These are phyloP conservation scores for Hygrocybe coccinea DNA, from an alignment of 768 basidiomycete species.

Conservation along the genomic window DNA sequence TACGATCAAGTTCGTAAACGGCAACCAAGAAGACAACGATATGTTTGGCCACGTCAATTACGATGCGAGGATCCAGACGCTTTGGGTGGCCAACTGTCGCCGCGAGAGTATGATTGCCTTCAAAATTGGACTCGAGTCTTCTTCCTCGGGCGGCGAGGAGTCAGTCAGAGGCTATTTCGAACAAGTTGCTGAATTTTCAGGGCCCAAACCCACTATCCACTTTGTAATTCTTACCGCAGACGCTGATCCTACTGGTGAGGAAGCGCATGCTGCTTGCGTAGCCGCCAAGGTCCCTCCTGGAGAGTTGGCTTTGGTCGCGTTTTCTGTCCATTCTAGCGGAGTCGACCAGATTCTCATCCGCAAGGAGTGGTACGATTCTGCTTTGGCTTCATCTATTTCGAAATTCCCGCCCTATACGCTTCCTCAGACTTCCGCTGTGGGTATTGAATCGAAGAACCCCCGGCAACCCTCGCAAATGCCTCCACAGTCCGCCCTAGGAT, in stretches of 20 bases:
- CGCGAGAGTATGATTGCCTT: constrained; percentile 81
- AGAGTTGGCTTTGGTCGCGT: constrained; percentile 77
- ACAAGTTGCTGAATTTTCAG: constrained; percentile 77
- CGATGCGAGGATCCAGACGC: constrained; percentile 76
- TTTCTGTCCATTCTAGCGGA: constrained; percentile 85
- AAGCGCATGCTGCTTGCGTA: constrained; percentile 78
- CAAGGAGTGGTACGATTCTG: constrained; percentile 80
- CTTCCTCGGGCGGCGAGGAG: constrained; percentile 57
- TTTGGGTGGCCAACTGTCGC: constrained; percentile 84
- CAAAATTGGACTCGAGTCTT: constrained; percentile 62
- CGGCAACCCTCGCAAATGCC: constrained; percentile 2
- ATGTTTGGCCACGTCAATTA: constrained; percentile 89
- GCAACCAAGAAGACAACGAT: constrained; percentile 63
- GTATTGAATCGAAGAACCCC: constrained; percentile 23
- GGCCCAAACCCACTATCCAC: constrained; percentile 82
- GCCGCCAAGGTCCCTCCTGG: constrained; percentile 75
- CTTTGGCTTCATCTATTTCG: constrained; percentile 47
- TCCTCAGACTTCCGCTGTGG: constrained; percentile 26
- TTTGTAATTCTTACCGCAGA: constrained; percentile 85
- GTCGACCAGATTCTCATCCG: constrained; percentile 85
- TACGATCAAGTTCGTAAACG: constrained; percentile 74
- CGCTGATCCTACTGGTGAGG: constrained; percentile 75
- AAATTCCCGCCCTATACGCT: constrained; percentile 56
- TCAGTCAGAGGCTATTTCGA: constrained; percentile 64
- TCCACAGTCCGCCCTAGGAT: constrained; percentile 11